Conservation (phyloP, 495 filamentous ascomycete genomes). For the Astrothelium macrocarpum region DNA sequence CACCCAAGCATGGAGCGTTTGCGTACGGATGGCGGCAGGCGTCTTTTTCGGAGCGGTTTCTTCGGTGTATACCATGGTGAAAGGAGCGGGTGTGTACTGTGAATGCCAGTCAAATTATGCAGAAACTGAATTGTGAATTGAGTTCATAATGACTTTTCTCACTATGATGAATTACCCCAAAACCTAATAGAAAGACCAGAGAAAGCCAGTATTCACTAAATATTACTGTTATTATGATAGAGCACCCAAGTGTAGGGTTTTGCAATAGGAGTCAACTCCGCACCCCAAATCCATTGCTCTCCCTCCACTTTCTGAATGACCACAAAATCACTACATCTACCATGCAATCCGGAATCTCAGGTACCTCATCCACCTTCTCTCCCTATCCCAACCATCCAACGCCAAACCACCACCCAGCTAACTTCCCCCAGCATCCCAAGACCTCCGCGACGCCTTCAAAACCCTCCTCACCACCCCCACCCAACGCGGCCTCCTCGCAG, state of each 20-base stretch:
- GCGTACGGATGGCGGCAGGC: neutral
- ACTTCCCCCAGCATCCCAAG: conserved; percentile 58
- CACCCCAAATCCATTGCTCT: neutral
- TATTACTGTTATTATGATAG: neutral
- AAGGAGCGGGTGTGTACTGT: neutral
- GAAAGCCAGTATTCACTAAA: too few relatives aligned
- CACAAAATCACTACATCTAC: conserved; percentile 11
- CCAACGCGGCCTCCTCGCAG: conserved; percentile 71
- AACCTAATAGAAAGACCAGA: too few relatives aligned
- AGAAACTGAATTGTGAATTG: too few relatives aligned
- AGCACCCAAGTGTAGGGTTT: neutral
- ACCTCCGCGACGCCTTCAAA: conserved; percentile 77
- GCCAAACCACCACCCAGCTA: conserved; percentile 4
- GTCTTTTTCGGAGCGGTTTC: neutral
- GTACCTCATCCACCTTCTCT: conserved; percentile 32
- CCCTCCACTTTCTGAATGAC: neutral
- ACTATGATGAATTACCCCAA: too few relatives aligned
- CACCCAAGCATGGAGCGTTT: neutral
- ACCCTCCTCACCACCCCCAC: conserved; percentile 52
- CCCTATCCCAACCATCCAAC: conserved; percentile 9
- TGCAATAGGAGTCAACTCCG: conserved; percentile 1
- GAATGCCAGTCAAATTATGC: too few relatives aligned
- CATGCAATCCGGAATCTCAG: conserved; percentile 88
- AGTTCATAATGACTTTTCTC: too few relatives aligned
- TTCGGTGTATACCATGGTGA: neutral